Evolutionary conservation across 176 grass and related monocot species (phyloP), one percentile per base, ranked within the genome.

Genomic region (Lolium rigidum): DNA sequence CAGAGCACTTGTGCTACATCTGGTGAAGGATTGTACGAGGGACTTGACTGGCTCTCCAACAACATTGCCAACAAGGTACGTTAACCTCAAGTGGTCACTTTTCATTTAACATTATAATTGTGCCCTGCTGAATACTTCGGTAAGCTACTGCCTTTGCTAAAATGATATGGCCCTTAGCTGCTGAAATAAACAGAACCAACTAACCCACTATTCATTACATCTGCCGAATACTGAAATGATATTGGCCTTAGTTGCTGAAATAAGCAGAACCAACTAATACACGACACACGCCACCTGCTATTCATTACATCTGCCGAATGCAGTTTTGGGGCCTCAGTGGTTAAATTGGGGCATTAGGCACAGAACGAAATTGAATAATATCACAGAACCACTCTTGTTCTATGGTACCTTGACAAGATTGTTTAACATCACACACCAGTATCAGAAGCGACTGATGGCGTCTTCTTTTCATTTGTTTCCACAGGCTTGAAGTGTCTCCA

Each of bases 21-120:
- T 67, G 94, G 94, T 24, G 94, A 95, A 90, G 94, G 94, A 63
- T 74, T 95, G 77, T 93, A 95, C 5, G 94, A 95, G 89, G 94
- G 94, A 6, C 91, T 95, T 91, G 94, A 95, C 39, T 95, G 94
- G 94, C 94, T 95, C 59, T 95, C 94, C 87, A 95, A 89, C 94
- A 95, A 95, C 91, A 95, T 95, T 37, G 91, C 89, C 76, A 95
- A 43, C 89, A 95, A 95, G 94, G 94, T 95, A 74, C 46, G 52
- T 71, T 44, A 74, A 48, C 38, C 60, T 46, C 48, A 63, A 78
- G 5, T 22, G 16, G 48, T 25, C 10, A 76, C 43, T 50, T 8
- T 48, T 76, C 0, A 37, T 10, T 25, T 1, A 1, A 63, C 6
- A 31, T n/a, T n/a, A n/a, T n/a, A n/a, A n/a, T 44, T 72, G 6